phyloP scores from a whole-genome alignment of 495 filamentous ascomycete genomes.

The Rhizodiscina lignyota region DNA sequence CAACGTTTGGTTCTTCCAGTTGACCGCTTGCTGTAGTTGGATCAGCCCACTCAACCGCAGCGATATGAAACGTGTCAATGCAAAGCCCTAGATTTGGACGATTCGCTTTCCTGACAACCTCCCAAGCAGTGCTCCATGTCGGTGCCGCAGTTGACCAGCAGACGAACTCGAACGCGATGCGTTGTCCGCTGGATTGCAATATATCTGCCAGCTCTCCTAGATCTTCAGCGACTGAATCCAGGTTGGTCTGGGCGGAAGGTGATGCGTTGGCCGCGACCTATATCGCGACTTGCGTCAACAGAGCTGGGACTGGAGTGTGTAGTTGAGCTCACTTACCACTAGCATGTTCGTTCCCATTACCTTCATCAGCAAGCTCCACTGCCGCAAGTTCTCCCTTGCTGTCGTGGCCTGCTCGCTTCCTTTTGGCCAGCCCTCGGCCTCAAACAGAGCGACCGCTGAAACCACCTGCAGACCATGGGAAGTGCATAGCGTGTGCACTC shows the following conservation, averaged over 20 bases:
- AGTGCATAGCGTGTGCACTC: conserved; percentile 36
- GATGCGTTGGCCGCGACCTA: no score
- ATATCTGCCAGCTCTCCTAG: conserved; percentile 47
- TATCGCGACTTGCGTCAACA: no score
- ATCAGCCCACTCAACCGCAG: conserved; percentile 60
- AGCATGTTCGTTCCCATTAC: conserved; percentile 53
- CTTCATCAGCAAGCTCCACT: conserved; percentile 61
- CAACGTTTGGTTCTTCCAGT: conserved; percentile 33
- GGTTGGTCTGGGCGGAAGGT: no score
- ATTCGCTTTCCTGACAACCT: conserved; percentile 43
- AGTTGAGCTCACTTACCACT: no score
- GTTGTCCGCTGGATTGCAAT: conserved; percentile 34
- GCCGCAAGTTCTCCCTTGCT: conserved; percentile 44
- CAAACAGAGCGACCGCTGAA: conserved; percentile 62
- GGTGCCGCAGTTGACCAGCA: conserved; percentile 64
- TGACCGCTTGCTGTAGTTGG: conserved; percentile 48
- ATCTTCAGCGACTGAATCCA: conserved; percentile 38
- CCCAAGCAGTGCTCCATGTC: conserved; percentile 50
- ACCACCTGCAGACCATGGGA: conserved; percentile 40
- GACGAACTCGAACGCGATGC: conserved; percentile 71
- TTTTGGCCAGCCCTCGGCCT: conserved; percentile 63
- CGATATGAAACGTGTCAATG: conserved; percentile 70
- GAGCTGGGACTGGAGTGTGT: no score
- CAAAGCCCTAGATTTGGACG: conserved; percentile 56
- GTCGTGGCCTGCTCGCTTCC: conserved; percentile 39